phyloP scores from a whole-genome alignment of 2,329 filamentous ascomycete genomes.

The Monosporascus sp. region DNA sequence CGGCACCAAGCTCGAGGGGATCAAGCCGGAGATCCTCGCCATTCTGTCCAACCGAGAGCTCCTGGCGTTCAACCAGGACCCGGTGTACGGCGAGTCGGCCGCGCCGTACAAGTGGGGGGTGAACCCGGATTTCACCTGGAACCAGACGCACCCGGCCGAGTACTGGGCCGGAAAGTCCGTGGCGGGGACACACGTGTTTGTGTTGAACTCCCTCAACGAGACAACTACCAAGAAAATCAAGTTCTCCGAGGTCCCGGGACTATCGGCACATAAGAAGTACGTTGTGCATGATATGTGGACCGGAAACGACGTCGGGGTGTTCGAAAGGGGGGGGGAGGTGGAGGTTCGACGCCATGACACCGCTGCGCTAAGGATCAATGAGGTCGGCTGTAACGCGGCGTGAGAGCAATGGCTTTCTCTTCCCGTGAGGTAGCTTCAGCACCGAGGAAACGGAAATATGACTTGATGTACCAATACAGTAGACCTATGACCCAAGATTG shows the following conservation, averaged over 20 bases:
- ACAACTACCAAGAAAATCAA: conserved; percentile 30
- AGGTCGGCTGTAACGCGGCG: too few relatives aligned
- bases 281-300: conserved; percentile 43
- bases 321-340: too few relatives aligned
- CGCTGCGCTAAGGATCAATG: too few relatives aligned
- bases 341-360: too few relatives aligned
- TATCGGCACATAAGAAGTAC: conserved; percentile 28
- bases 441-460: too few relatives aligned
- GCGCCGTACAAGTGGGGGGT: conserved; percentile 44
- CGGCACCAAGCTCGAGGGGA: conserved; percentile 34
- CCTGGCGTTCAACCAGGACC: conserved; percentile 42
- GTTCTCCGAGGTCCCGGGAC: conserved; percentile 39
- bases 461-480: too few relatives aligned
- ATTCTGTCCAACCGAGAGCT: conserved; percentile 39
- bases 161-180: conserved; percentile 42
- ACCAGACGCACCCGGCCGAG: conserved; percentile 42
- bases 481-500: too few relatives aligned
- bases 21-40: conserved; percentile 30
- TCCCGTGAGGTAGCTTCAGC: too few relatives aligned
- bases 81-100: conserved; percentile 34
- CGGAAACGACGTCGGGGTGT: conserved; percentile 31
- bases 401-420: too few relatives aligned
- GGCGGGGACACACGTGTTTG: conserved; percentile 40
- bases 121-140: conserved; percentile 45
- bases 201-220: conserved; percentile 38